Conservation (phyloP, 441 rosid genomes). For the Brassica hybrid region DNA sequence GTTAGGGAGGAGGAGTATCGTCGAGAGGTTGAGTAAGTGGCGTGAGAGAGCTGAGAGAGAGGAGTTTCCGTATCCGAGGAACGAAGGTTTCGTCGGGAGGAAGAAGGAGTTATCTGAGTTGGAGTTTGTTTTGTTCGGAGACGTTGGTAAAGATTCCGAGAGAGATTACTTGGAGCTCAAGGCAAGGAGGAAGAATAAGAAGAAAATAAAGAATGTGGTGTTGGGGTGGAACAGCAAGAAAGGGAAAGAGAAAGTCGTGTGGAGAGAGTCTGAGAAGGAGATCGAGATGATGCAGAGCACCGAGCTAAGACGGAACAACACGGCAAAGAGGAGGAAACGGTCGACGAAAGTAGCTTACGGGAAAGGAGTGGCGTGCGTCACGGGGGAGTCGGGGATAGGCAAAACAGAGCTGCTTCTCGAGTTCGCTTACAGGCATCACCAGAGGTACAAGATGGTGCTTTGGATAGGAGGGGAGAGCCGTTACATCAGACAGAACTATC, state of each 20-base stretch:
- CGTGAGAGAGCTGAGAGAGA: slow-evolving; percentile 80
- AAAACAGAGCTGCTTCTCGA: slow-evolving; percentile 96
- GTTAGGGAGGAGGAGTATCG: slow-evolving; percentile 92
- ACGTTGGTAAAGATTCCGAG: slow-evolving; percentile 73
- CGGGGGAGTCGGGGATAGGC: slow-evolving; percentile 93
- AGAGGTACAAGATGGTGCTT: slow-evolving; percentile 88
- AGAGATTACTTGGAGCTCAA: slow-evolving; percentile 83
- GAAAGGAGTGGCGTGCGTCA: slow-evolving; percentile 86
- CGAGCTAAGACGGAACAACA: slow-evolving; percentile 46
- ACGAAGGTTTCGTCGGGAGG: slow-evolving; percentile 82
- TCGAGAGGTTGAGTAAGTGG: slow-evolving; percentile 83
- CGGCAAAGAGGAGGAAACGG: slow-evolving; percentile 55
- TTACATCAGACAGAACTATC: slow-evolving; percentile 81
- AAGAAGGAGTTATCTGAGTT: slow-evolving; percentile 87
- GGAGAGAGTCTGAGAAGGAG: slow-evolving; percentile 97
- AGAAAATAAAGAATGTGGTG: slow-evolving; percentile 63
- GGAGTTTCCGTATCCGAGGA: slow-evolving; percentile 87
- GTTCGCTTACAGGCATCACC: slow-evolving; percentile 80
- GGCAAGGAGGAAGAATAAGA: slow-evolving; percentile 60
- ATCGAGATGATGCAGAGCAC: slow-evolving; percentile 89
- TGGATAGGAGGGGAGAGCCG: slow-evolving; percentile 96
- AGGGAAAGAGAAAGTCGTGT: slow-evolving; percentile 84
- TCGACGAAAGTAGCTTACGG: slow-evolving; percentile 71
- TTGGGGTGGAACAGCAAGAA: slow-evolving; percentile 82
- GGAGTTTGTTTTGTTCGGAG: slow-evolving; percentile 88